A percentile compares a stretch with the other conserved stretches of the same genome.
Evolutionary conservation across 208 protist genomes (phyloP).

Genomic region (Balamuthia mandrillaris): DNA sequence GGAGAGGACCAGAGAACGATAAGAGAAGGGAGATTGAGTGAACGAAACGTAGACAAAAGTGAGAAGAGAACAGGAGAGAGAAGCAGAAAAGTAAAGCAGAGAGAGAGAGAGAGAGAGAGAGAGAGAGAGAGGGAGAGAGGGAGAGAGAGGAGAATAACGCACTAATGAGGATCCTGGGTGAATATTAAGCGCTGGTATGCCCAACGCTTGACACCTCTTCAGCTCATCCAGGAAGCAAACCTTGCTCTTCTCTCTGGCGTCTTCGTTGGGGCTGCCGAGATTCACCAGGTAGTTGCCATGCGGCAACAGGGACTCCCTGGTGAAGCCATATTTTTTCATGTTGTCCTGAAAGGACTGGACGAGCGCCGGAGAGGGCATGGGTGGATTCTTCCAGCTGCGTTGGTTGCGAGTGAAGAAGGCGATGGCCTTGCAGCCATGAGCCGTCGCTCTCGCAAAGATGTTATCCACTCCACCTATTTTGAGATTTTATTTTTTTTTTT

Average conservation of each 20-base stretch:
- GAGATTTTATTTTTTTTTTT: too few relatives aligned
- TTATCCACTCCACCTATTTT: not conserved
- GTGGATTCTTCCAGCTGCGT: constrained; percentile 26
- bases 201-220: constrained; percentile 45
- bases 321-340: not conserved
- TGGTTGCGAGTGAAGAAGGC: constrained; percentile 33
- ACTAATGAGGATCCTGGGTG: constrained; percentile 61
- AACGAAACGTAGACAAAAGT: too few relatives aligned
- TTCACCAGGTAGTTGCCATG: constrained; percentile 58
- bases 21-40: too few relatives aligned
- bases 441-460: not conserved
- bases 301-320: constrained; percentile 28
- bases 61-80: too few relatives aligned
- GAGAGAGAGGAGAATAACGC: too few relatives aligned
- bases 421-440: not conserved
- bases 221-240: constrained; percentile 47
- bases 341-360: constrained; percentile 12
- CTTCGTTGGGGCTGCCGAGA: not conserved
- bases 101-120: too few relatives aligned
- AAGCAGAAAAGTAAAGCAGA: too few relatives aligned
- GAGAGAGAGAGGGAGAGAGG: too few relatives aligned
- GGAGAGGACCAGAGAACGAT: too few relatives aligned
- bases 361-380: not conserved
- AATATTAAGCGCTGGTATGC: constrained; percentile 46
- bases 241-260: constrained; percentile 38